A percentile compares a stretch with the other conserved stretches of the same genome.
Conservation (phyloP, 2,329 filamentous ascomycete genomes). For the Remersonia thermophila region DNA sequence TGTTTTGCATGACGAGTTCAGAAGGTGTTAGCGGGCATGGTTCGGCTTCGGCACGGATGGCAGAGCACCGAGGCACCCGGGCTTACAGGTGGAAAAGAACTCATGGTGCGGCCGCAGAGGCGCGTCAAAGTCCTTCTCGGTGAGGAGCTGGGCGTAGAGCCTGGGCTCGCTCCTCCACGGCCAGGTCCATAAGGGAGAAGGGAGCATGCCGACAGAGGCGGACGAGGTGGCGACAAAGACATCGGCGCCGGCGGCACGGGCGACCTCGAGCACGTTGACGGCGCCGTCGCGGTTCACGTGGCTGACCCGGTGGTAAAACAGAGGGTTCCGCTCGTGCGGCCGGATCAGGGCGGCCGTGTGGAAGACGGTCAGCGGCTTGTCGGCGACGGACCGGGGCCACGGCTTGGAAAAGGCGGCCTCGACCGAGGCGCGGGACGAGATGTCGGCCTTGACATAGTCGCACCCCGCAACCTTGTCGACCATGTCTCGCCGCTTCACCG, state of each 20-base stretch:
- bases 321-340: constrained; percentile 33
- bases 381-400: constrained; percentile 31
- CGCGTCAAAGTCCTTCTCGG: constrained; percentile 30
- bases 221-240: constrained; percentile 43
- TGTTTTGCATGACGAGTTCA: no score
- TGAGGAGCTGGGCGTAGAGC: constrained; percentile 32
- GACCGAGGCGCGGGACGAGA: constrained; percentile 33
- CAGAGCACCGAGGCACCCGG: no score
- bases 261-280: constrained; percentile 33
- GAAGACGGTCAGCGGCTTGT: constrained; percentile 41
- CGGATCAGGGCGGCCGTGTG: constrained; percentile 45
- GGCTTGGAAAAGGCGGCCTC: constrained; percentile 32
- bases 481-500: constrained; percentile 31
- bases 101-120: constrained; percentile 27
- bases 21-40: no score
- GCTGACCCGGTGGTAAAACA: constrained; percentile 32
- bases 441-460: constrained; percentile 35
- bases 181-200: constrained; percentile 30
- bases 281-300: constrained; percentile 40
- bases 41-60: no score
- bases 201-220: constrained; percentile 31
- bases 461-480: constrained; percentile 25
- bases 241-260: constrained; percentile 32
- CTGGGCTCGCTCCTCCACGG: constrained; percentile 31
- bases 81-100: constrained; percentile 34